Evolutionary conservation across 495 filamentous ascomycete genomes (phyloP).

Genomic region (Paragyromitra xinjiangensis): DNA sequence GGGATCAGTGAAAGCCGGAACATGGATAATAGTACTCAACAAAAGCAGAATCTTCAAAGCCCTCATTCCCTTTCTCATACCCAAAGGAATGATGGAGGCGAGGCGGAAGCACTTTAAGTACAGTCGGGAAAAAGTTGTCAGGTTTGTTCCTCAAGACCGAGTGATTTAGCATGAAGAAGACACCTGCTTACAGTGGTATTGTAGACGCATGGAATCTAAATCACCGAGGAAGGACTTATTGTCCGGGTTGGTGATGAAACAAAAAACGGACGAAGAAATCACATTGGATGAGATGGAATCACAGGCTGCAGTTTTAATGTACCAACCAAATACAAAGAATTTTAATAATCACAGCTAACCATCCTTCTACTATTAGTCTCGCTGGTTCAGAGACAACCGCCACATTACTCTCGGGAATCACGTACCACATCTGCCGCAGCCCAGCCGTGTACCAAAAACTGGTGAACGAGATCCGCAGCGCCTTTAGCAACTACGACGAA

Average conservation of each 20-base stretch:
- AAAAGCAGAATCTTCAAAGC: constrained; percentile 25
- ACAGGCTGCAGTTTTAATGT: constrained; percentile 58
- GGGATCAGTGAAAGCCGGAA: constrained; percentile 45
- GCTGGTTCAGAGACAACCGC: constrained; percentile 69
- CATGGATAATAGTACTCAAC: constrained; percentile 7
- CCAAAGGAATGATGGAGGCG: constrained; percentile 47
- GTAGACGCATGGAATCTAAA: constrained; percentile 22
- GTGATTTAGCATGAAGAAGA: background rate
- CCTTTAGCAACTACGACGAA: constrained; percentile 63
- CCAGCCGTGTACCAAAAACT: constrained; percentile 59
- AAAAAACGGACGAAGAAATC: constrained; percentile 52
- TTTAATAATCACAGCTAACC: constrained; percentile 48
- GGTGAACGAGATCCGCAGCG: constrained; percentile 63
- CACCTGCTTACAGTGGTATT: background rate
- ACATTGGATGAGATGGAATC: constrained; percentile 58
- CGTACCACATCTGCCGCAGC: constrained; percentile 60
- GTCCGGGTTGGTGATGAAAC: constrained; percentile 45
- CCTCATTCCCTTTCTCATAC: constrained; percentile 39
- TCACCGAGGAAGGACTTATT: constrained; percentile 57
- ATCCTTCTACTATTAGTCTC: constrained; percentile 35
- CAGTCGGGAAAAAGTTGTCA: constrained; percentile 36
- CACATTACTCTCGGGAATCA: constrained; percentile 63
- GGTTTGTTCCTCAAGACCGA: constrained; percentile 19
- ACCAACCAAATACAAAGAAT: constrained; percentile 41
- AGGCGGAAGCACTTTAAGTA: constrained; percentile 44